Evolutionary conservation across 2,329 filamentous ascomycete genomes (phyloP), one percentile per base, ranked within the genome.

Genomic region (Aureobasidium zeae): DNA sequence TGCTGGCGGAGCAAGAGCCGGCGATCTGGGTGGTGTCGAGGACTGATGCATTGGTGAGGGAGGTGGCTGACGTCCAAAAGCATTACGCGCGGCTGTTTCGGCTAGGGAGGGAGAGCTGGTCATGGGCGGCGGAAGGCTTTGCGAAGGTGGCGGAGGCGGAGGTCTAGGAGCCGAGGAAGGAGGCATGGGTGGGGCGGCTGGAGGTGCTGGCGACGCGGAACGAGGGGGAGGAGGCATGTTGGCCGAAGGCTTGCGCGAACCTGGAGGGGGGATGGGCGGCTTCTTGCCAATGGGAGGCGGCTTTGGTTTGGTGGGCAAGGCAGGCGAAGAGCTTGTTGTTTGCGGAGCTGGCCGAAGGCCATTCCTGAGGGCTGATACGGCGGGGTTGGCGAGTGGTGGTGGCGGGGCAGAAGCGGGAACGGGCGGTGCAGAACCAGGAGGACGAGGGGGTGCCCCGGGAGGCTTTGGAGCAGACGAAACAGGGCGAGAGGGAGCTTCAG

Each of bases 211-310:
- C 78, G 28, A 91, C 93, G 68, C 63, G 35, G 65, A 66, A 43
- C 58, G 51, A 43, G 59, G 53, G 12, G 34, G 43, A 7, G 43
- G 43, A 12, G 34, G 33, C 8, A 37, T 3, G 15, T 25, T 37
- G 33, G 68, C 66, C 34, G 74, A 76, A 7, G 74, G 72, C 56
- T 79, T 81, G 51, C 77, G 68, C 29, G 68, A 67, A 16, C 68
- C 58, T 8, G 73, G 68, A 31, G 76, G 75, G 31, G 75, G 75
- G 15, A 76, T 72, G 4, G 74, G 74, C 29, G 72, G 70, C 55
- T 87, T 87, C 69, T 86, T 87, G 48, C 82, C 83, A 53, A 85
- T 82, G 10, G 84, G 84, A 21, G 86, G 86, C 25, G 86, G 86
- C 44, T 69, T 71, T 7, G 80, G 81, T 53, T 74, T 73, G 20